Base-by-base conservation (phyloP, 768 basidiomycete genomes). In the Cystofilobasidium bisporidii region DNA sequence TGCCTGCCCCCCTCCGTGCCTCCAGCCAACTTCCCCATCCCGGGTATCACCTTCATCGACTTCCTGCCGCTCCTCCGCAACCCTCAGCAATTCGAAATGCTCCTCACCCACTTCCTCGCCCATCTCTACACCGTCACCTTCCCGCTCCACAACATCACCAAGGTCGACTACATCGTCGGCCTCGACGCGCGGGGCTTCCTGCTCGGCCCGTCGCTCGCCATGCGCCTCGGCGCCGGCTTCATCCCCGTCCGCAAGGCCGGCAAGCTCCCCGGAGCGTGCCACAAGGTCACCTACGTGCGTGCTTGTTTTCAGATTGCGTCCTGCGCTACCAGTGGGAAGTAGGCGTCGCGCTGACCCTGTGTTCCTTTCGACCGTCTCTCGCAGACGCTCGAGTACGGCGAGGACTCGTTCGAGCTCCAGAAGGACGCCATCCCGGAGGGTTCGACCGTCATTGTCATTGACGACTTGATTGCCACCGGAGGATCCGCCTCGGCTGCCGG, bases 331-430 rank as follows among this genome's bases (percentile, higher is more conserved):
- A n/a, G n/a, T n/a, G n/a, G n/a, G n/a, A n/a, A n/a, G n/a, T n/a
- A n/a, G n/a, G n/a, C n/a, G n/a, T n/a, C n/a, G n/a, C n/a, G n/a
- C n/a, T n/a, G n/a, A n/a, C n/a, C n/a, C n/a, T n/a, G n/a, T n/a
- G n/a, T n/a, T n/a, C n/a, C n/a, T n/a, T n/a, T n/a, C n/a, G n/a
- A n/a, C n/a, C 15, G 41, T 6, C 15, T 43, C 41, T 4, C n/a
- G 48, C 30, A 56, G 53, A 61, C 68, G 11, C 68, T 69, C 62
- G 96, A 99, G 76, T 96, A 97, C 72, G 93, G 92, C 55, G 74
- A 92, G 90, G 94, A 98, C 74, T 80, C 83, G n/a, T 96, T 98
- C 73, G 91, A 98, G 78, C 92, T 98, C 84, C 96, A 98, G 78
- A 81, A 83, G 24, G 89, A 86, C 62, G 86, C 87, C 14, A 89